Evolutionary conservation across 108 stramenopile species (phyloP).

Genomic region (Schizochytrium sp.): DNA sequence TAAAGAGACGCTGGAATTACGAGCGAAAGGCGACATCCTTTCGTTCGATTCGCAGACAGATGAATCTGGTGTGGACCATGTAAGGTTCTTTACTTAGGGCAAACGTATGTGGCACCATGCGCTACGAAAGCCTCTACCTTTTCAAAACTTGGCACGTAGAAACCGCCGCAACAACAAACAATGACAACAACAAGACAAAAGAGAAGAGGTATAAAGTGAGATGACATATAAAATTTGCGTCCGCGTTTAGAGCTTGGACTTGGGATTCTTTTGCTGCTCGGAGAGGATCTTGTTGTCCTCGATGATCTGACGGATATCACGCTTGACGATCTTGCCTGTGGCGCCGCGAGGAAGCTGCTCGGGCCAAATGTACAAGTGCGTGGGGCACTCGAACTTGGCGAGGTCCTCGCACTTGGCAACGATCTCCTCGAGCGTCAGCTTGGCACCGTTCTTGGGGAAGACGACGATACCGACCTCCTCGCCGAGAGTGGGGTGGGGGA

Average conservation of each 20-base stretch:
- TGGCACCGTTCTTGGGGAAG: not conserved
- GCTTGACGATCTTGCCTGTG: conserved; percentile 10
- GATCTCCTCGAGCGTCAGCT: not conserved
- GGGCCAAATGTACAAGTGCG: not conserved
- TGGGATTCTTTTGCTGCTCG: not conserved
- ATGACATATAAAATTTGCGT: no score
- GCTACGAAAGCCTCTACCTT: no score
- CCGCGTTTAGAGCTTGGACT: conserved; percentile 7
- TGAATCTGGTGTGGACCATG: no score
- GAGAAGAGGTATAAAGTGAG: no score
- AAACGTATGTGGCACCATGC: no score
- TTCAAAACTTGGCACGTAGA: no score
- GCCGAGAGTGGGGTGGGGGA: not conserved
- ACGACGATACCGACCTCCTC: conserved; percentile 6
- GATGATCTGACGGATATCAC: not conserved
- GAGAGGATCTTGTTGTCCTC: not conserved
- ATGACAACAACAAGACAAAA: no score
- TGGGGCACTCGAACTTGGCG: not conserved
- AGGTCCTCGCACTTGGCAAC: not conserved
- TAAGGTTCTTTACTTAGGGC: no score
- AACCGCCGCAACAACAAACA: no score
- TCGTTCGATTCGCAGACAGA: no score
- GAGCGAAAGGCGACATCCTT: no score
- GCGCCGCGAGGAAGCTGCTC: conserved; percentile 10
- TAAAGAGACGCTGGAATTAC: no score